A percentile compares a stretch with the other conserved stretches of the same genome.
Conservation (phyloP, 2,329 filamentous ascomycete species). For the Rhynchosporium agropyri region DNA sequence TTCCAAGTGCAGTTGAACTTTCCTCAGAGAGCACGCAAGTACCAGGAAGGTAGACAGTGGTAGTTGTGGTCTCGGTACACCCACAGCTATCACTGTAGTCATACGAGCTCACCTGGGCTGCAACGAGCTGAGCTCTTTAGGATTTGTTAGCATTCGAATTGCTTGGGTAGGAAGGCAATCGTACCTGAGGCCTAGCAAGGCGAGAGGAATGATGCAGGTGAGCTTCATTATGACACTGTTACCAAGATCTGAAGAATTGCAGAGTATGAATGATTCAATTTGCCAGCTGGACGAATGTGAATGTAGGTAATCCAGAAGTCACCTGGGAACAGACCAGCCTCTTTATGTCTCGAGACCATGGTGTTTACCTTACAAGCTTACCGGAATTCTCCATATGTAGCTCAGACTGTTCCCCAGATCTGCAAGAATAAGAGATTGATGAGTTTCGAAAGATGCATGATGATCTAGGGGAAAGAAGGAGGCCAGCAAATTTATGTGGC, state of each 20-base stretch:
- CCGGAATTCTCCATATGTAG: neutral
- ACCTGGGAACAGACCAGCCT: neutral
- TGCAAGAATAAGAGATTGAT: neutral
- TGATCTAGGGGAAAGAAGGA: neutral
- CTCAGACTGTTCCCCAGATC: neutral
- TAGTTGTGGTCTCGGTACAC: constrained; percentile 13
- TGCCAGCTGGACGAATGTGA: neutral
- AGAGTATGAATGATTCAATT: neutral
- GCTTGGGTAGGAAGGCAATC: neutral
- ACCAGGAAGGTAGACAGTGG: constrained; percentile 9
- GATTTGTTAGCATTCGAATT: neutral
- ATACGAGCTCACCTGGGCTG: neutral
- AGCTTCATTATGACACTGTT: neutral
- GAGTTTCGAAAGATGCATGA: neutral
- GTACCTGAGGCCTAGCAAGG: constrained; percentile 7
- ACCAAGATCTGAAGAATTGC: neutral
- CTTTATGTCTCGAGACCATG: neutral
- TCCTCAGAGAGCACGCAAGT: neutral
- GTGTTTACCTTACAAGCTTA: neutral
- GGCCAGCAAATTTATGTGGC: neutral
- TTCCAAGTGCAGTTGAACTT: constrained; percentile 1
- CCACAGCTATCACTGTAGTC: constrained; percentile 5
- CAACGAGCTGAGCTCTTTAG: constrained; percentile 4
- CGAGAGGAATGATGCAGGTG: neutral
- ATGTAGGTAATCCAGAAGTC: too few species aligned